Evolutionary conservation across 2,329 filamentous ascomycete species (phyloP).

Genomic region (Colletotrichum sp.): DNA sequence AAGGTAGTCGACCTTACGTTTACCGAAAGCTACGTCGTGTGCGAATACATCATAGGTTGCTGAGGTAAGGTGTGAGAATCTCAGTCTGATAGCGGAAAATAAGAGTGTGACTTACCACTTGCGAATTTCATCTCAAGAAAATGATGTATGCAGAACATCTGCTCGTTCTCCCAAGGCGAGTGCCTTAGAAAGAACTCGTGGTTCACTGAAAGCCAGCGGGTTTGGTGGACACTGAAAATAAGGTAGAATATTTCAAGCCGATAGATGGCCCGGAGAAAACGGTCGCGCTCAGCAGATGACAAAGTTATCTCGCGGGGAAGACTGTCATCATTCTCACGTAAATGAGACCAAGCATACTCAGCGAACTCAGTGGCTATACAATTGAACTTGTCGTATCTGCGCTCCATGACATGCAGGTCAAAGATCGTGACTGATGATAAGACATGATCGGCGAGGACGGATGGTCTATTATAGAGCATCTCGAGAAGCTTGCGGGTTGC

Average conservation of each 20-base stretch:
- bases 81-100: background rate
- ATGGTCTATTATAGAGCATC: rapidly evolving
- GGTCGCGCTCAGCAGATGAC: background rate
- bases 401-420: background rate
- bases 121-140: rapidly evolving
- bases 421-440: background rate
- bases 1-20: background rate
- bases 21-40: background rate
- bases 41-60: background rate
- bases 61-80: background rate
- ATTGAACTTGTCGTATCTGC: background rate
- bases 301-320: rapidly evolving
- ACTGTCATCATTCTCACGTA: rapidly evolving
- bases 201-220: too few species aligned
- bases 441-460: background rate
- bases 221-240: too few species aligned
- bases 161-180: background rate
- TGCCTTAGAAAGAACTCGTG: background rate
- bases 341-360: background rate
- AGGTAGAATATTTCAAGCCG: background rate
- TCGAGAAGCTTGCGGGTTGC: background rate
- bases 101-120: rapidly evolving
- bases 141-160: background rate
- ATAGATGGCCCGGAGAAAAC: background rate
- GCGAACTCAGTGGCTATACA: rapidly evolving